A percentile compares a stretch with the other conserved stretches of the same genome.
Evolutionary conservation across 2,329 filamentous ascomycete genomes (phyloP).

Genomic region (Xenoacremonium recifei): DNA sequence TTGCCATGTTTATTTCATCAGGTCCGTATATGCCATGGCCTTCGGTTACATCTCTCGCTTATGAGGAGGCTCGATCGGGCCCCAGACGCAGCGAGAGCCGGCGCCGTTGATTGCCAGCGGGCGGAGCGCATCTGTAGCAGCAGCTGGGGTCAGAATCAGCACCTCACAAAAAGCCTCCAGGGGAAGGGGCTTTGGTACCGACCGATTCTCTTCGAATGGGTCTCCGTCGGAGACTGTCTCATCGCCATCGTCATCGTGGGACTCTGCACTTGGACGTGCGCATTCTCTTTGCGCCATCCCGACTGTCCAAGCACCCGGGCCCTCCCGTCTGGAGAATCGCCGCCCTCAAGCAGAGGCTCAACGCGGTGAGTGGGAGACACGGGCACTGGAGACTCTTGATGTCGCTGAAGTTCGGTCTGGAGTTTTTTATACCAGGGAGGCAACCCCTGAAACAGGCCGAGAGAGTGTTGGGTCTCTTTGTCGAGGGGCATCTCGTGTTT

Average conservation of each 20-base stretch:
- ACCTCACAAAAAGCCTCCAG: too few relatives aligned
- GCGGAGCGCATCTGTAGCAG: slow-evolving; percentile 6
- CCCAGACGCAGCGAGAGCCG: slow-evolving; percentile 25
- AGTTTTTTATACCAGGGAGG: slow-evolving; percentile 60
- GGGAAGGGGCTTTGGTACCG: neutral
- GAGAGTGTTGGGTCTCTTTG: slow-evolving; percentile 58
- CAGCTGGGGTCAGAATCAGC: neutral
- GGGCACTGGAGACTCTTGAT: slow-evolving; percentile 5
- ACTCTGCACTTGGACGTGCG: neutral
- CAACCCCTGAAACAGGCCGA: slow-evolving; percentile 70
- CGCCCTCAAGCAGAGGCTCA: neutral
- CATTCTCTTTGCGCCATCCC: slow-evolving; percentile 5
- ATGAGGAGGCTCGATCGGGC: slow-evolving; percentile 27
- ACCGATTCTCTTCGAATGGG: slow-evolving; percentile 2
- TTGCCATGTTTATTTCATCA: too few relatives aligned
- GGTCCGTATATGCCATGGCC: too few relatives aligned
- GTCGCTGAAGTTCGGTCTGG: slow-evolving; percentile 43
- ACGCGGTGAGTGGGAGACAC: neutral
- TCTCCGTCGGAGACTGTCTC: neutral
- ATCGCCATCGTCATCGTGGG: neutral
- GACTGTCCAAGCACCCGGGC: neutral
- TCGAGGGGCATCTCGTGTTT: slow-evolving; percentile 87
- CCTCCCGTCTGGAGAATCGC: too few relatives aligned
- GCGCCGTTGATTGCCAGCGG: slow-evolving; percentile 1
- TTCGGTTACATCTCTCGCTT: too few relatives aligned